Base-by-base conservation (phyloP, 2,329 filamentous ascomycete genomes). In the Ophiostoma novo-ulmi region DNA sequence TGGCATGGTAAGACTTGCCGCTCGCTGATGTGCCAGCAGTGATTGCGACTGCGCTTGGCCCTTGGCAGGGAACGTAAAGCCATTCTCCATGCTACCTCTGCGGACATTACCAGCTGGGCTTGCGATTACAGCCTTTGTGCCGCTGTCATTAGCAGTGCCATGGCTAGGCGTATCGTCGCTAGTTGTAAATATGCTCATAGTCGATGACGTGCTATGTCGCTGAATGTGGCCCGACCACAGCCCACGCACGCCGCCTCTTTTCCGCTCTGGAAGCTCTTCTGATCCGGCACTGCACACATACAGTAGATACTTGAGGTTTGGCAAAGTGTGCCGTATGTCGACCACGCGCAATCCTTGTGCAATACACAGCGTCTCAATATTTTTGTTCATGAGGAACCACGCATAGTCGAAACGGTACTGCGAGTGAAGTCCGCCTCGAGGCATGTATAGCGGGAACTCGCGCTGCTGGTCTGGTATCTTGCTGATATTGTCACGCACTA, bases 381-480 rank as follows among this genome's bases (percentile, higher is more conserved):
- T 84, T 80, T 98, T 97, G 81, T 98, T 98, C 17, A 99, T 85
- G n/a, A 98, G 82, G 76, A 98, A 99, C 77, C 97, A 95, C 13
- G 85, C 95, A 78, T 98, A 99, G 76, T 98, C 94, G 79, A 98
- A 98, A 2, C 94, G 89, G 81, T 94, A 98, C 65, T 93, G 88
- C 0, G 93, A 88, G 2, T 77, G 85, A n/a, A 81, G 91, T 80
- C 85, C 86, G 20, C 86, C 85, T 1, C 85, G 80, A 0, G 84
- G 84, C 0, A 88, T 77, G 79, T 94, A 94, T 0, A 99, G 85
- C 0, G 95, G 95, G 76, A 97, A 99, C 6, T 88, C 89, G 69
- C 89, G 84, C 65, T 89, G 85, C n/a, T 86, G 79, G 38, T 84
- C 82, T 0, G 80, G 76, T 0, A 88, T 78, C 36, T 85, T 81